Evolutionary conservation across 768 basidiomycete species (phyloP), one percentile per base, ranked within the genome.

Genomic region (Suillus brevipes): DNA sequence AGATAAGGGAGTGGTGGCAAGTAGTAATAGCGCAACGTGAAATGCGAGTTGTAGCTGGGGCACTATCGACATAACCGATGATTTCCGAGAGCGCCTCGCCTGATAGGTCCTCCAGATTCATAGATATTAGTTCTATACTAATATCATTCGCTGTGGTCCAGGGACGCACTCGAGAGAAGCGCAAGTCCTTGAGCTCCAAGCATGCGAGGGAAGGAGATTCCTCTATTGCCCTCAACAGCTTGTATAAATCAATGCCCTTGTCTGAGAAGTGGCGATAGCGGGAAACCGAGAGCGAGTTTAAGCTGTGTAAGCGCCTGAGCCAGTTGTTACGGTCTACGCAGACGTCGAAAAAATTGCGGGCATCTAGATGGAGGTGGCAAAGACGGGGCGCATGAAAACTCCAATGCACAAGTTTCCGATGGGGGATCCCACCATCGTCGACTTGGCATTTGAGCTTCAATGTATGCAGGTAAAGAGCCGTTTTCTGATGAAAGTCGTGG

Each of bases 371-470:
- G 10, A 58, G 38, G 28, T 59, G 23, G 40, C 36, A 38, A 40
- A 63, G 61, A 20, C 23, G 14, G 18, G 62, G 50, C 38, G 62
- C 62, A 57, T 38, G 13, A 36, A 62, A 55, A 9, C 53, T 62
- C 49, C 49, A 62, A 28, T 37, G 49, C 13, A 62, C 28, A 38
- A 55, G 52, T 16, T 40, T 62, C 43, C 2, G n/a, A 45, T 4
- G 25, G 10, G 37, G 49, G 37, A 25, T 28, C 25, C 50, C 36
- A 20, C 64, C 64, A 49, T 64, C 58, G 10, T 64, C 64, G 37
- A 47, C 43, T 37, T 60, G 47, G 16, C 64, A 64, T 31, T 62
- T 50, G 34, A 64, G 64, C 25, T 60, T 49, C 42, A 64, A 37
- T 4, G 45, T 47, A 14, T 47, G 38, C 28, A 64, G 37, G n/a